phyloP scores from a whole-genome alignment of 2,329 filamentous ascomycete species.

The Verticillium isaacii region DNA sequence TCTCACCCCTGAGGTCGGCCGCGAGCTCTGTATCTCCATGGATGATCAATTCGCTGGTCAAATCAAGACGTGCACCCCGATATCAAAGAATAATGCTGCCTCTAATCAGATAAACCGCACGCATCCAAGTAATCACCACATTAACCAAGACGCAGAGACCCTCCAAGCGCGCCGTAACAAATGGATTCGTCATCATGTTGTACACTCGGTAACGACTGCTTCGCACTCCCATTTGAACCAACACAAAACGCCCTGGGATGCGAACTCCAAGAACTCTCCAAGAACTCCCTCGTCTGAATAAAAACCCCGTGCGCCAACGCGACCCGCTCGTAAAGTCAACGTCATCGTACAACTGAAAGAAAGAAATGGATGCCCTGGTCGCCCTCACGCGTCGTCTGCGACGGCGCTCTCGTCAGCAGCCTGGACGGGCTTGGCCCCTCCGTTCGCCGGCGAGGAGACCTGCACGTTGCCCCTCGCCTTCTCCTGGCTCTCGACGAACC shows the following conservation, averaged over 20 bases:
- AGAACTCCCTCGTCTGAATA: neutral
- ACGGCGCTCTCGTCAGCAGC: slow-evolving; percentile 35
- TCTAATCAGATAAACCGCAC: too few relatives aligned
- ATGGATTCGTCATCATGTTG: neutral
- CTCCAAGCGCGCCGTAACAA: too few relatives aligned
- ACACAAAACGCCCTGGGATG: neutral
- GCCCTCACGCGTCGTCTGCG: slow-evolving; percentile 21
- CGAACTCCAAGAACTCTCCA: neutral
- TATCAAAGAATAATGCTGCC: too few relatives aligned
- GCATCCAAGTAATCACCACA: too few relatives aligned
- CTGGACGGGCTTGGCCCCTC: slow-evolving; percentile 1
- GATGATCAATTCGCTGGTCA: too few relatives aligned
- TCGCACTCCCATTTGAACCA: neutral
- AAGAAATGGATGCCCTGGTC: slow-evolving; percentile 19
- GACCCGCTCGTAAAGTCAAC: neutral
- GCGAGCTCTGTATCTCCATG: too few relatives aligned
- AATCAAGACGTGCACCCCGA: too few relatives aligned
- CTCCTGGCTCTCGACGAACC: slow-evolving; percentile 57
- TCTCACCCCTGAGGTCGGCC: too few relatives aligned
- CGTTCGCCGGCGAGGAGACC: slow-evolving; percentile 19
- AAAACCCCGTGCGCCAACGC: neutral
- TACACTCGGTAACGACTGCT: neutral
- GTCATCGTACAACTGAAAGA: slow-evolving; percentile 1
- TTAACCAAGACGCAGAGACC: too few relatives aligned
- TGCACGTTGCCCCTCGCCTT: slow-evolving; percentile 52